Evolutionary conservation across 306 rosid species (phyloP).

Genomic region (Trifolium dubium): DNA sequence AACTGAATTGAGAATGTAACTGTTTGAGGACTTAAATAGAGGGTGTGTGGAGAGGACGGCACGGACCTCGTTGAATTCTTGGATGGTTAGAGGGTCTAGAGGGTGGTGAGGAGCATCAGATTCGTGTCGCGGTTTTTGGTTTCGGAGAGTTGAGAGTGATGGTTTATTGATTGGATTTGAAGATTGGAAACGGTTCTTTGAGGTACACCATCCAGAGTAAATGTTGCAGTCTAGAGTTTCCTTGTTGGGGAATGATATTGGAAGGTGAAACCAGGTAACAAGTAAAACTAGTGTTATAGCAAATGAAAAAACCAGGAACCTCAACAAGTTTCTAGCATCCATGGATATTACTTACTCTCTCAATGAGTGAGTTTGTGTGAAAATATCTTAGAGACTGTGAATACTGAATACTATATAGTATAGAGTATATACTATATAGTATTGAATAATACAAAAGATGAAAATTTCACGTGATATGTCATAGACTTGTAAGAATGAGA

Average conservation of each 20-base stretch:
- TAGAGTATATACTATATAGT: not conserved
- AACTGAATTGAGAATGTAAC: slow-evolving; percentile 56
- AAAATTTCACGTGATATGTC: slow-evolving; percentile 8
- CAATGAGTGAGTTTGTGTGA: not conserved
- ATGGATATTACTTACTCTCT: slow-evolving; percentile 38
- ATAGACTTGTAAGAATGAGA: not conserved
- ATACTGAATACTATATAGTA: not conserved
- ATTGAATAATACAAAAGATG: not conserved
- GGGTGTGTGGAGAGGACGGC: slow-evolving; percentile 58
- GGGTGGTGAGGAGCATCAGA: slow-evolving; percentile 76
- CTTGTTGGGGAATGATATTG: slow-evolving; percentile 38
- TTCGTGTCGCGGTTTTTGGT: slow-evolving; percentile 34
- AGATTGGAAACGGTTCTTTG: slow-evolving; percentile 55
- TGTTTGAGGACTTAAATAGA: slow-evolving; percentile 49
- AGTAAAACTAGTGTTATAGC: slow-evolving; percentile 42
- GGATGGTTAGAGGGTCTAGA: slow-evolving; percentile 76
- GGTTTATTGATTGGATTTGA: slow-evolving; percentile 37
- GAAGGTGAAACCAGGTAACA: slow-evolving; percentile 62
- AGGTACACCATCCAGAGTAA: slow-evolving; percentile 63
- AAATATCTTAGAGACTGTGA: not conserved
- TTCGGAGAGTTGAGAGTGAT: slow-evolving; percentile 37
- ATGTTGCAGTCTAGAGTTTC: slow-evolving; percentile 57
- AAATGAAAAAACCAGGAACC: slow-evolving; percentile 52
- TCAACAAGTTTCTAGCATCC: slow-evolving; percentile 55
- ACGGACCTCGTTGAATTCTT: slow-evolving; percentile 59